Percentiles rank a stretch among this genome's conserved stretches.
Conservation (phyloP, 129 eudicot genomes). For the Helichrysum umbraculigerum region DNA sequence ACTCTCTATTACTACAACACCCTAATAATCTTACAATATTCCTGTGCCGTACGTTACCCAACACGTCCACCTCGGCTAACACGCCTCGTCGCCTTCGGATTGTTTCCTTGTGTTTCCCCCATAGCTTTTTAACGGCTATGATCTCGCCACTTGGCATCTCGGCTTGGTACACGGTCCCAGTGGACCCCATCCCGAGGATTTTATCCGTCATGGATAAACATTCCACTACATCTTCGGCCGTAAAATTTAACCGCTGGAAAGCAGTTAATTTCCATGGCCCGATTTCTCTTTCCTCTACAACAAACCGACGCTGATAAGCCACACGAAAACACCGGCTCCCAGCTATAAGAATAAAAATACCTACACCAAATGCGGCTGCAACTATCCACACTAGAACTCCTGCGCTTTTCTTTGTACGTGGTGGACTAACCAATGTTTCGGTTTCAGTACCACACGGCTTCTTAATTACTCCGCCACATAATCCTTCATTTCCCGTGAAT, state of each 20-base stretch:
- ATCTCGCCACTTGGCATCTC: slow-evolving; percentile 96
- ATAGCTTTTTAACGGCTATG: slow-evolving; percentile 91
- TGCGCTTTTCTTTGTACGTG: slow-evolving; percentile 57
- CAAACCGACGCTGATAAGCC: slow-evolving; percentile 36
- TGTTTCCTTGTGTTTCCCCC: slow-evolving; percentile 88
- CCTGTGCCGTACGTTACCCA: slow-evolving; percentile 89
- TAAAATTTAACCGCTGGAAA: slow-evolving; percentile 83
- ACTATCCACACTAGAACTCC: slow-evolving; percentile 87
- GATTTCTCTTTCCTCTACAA: slow-evolving; percentile 34
- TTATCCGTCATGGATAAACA: slow-evolving; percentile 65
- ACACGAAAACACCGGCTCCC: slow-evolving; percentile 71
- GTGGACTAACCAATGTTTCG: slow-evolving; percentile 31
- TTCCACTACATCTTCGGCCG: slow-evolving; percentile 85
- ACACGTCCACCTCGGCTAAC: slow-evolving; percentile 89
- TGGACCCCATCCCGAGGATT: slow-evolving; percentile 89
- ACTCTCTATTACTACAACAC: slow-evolving; percentile 77
- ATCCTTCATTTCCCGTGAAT: slow-evolving; percentile 75
- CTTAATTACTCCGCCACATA: slow-evolving; percentile 57
- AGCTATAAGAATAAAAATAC: slow-evolving; percentile 61
- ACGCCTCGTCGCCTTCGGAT: slow-evolving; percentile 73
- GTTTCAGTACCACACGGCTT: slow-evolving; percentile 54
- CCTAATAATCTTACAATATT: slow-evolving; percentile 89
- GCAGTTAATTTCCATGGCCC: slow-evolving; percentile 97
- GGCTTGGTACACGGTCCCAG: slow-evolving; percentile 94
- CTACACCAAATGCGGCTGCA: slow-evolving; percentile 79